Base-by-base conservation (phyloP, 306 rosid genomes). In the Alnus glutinosa region DNA sequence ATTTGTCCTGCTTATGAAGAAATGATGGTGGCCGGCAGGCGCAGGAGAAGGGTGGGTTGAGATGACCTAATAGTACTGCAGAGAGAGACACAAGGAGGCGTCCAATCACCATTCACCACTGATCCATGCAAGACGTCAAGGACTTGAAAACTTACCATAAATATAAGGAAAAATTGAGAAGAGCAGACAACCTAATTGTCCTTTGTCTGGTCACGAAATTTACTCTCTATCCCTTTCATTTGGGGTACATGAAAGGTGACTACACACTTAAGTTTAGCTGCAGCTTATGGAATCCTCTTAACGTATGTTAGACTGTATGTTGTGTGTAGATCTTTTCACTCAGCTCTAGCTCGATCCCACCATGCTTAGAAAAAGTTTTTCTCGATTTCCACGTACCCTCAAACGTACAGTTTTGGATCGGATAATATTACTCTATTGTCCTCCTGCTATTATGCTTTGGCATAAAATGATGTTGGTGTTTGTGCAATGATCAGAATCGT, bases 81-180 rank as follows among this genome's bases (percentile, higher is more conserved):
- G 28, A 77, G 13, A 37, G 78, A 71, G 75, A 71, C 70, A 71
- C 68, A 61, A 39, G 63, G 49, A 44, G 55, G 70, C 34, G 85
- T 82, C 85, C 61, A 77, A 57, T 54, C 71, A 71, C 81, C 44
- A 59, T 52, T 13, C 57, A 3, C 7, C 16, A 15, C 66, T 80
- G 71, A 47, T 67, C 79, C 76, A 59, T 59, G 77, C 73, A 54
- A 46, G 71, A 46, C 37, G 37, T n/a, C 44, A 5, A 32, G 16
- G 18, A 55, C 51, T 66, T 30, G 28, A 75, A 32, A 36, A 23
- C 28, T 59, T 59, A 48, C 80, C 44, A 71, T 57, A 71, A 71
- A 61, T 70, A 23, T 23, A 23, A 23, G 28, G 28, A 23, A 23
- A 23, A 23, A 23, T 23, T 23, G 28, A 23, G 28, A 23, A 23